Evolutionary conservation across 306 rosid species (phyloP).

Genomic region (Dalbergia cultrata): DNA sequence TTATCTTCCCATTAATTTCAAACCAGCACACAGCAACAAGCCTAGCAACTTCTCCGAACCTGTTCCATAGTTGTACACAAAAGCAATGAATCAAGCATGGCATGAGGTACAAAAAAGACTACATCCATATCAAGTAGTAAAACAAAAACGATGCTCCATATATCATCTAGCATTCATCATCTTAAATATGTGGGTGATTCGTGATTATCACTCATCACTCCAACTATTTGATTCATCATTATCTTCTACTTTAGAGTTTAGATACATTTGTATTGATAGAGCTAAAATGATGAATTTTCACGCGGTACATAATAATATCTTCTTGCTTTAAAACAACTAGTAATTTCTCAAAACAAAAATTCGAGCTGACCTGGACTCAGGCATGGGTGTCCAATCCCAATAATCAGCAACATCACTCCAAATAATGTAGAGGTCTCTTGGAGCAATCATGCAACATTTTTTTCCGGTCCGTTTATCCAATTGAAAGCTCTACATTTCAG

Average conservation of each 20-base stretch:
- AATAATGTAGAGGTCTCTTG: constrained; percentile 35
- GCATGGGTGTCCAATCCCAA: constrained; percentile 48
- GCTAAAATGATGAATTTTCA: too few relatives aligned
- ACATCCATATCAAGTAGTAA: too few relatives aligned
- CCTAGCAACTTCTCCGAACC: constrained; percentile 63
- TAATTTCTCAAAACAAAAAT: background rate
- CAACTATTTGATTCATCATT: background rate
- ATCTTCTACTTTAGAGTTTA: background rate
- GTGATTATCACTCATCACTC: background rate
- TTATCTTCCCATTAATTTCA: constrained; percentile 60
- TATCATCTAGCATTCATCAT: background rate
- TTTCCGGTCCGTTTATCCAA: constrained; percentile 55
- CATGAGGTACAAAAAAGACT: too few relatives aligned
- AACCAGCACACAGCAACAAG: constrained; percentile 66
- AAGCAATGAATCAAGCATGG: background rate
- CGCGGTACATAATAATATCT: too few relatives aligned
- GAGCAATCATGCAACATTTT: constrained; percentile 52
- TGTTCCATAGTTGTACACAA: constrained; percentile 8
- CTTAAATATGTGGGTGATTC: background rate
- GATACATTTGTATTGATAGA: too few relatives aligned
- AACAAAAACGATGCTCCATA: background rate
- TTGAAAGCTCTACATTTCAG: constrained; percentile 47
- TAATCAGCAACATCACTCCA: constrained; percentile 41
- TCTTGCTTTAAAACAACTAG: too few relatives aligned
- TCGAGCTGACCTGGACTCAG: constrained; percentile 52